Conservation (phyloP, 768 basidiomycete genomes). For the Leccinum fibrillosum region DNA sequence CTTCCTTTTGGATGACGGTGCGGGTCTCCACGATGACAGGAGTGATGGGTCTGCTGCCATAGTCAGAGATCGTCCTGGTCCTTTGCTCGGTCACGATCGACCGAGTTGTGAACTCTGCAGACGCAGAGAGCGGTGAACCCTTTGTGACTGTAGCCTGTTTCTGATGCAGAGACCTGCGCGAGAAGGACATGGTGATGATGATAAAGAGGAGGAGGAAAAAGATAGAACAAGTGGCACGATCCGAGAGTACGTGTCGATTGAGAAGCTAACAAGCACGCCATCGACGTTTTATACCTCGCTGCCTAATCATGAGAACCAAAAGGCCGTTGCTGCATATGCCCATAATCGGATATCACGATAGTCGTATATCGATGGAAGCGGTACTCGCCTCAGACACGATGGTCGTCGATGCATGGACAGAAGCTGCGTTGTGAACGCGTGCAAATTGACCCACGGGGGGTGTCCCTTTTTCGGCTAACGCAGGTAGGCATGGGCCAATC, state of each 20-base stretch:
- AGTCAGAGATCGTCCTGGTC: conserved; percentile 18
- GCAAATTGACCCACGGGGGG: neutral
- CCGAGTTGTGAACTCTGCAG: conserved; percentile 8
- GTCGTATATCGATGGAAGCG: neutral
- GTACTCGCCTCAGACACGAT: conserved; percentile 14
- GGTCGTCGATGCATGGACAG: conserved; percentile 12
- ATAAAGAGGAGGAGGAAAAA: neutral
- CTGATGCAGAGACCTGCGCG: conserved; percentile 8
- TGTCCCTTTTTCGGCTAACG: neutral
- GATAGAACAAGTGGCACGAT: neutral
- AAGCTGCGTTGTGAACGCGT: conserved; percentile 2
- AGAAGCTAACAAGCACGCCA: neutral
- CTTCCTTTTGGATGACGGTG: conserved; percentile 22
- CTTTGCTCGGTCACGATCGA: conserved; percentile 6
- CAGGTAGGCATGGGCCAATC: neutral
- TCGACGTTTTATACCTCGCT: conserved; percentile 15
- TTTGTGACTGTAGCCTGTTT: conserved; percentile 7
- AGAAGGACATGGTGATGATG: conserved; percentile 18
- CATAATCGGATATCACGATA: conserved; percentile 3
- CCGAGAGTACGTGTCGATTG: neutral
- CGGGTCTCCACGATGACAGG: conserved; percentile 11
- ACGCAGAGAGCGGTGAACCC: conserved; percentile 11
- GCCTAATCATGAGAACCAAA: neutral
- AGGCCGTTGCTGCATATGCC: neutral
- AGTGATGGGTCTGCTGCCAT: conserved; percentile 16